These are phyloP conservation scores for Mucor sp. DNA, from an alignment of 371 early-diverging fungal genomes.

Conservation along the genomic window DNA sequence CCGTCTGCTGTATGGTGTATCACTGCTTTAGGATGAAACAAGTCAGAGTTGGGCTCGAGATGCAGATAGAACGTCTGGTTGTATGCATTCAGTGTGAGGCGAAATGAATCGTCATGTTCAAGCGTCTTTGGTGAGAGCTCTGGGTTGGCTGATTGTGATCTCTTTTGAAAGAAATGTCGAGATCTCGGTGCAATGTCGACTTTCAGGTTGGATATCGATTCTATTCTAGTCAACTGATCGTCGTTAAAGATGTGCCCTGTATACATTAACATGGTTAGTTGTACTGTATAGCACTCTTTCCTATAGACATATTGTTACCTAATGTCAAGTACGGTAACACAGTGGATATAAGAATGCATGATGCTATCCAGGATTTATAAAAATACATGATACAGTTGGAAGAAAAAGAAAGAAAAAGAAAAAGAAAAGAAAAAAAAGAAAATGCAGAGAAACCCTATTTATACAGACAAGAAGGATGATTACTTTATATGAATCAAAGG, in stretches of 20 bases:
- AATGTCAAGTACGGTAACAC: conserved; percentile 8
- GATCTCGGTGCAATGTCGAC: conserved; percentile 20
- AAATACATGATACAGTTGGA: not conserved
- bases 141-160: conserved; percentile 9
- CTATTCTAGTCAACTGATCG: conserved; percentile 1
- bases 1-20: not conserved
- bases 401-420: not conserved
- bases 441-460: not conserved
- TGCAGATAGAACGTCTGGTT: conserved; percentile 59
- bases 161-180: conserved; percentile 10
- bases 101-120: conserved; percentile 7
- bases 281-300: not conserved
- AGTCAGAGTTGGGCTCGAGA: conserved; percentile 71
- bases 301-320: not conserved
- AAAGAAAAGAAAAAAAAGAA: not conserved
- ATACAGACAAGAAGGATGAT: not conserved
- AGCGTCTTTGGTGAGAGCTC: not conserved
- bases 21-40: conserved; percentile 71
- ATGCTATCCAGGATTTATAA: not conserved
- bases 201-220: conserved; percentile 3
- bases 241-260: not conserved
- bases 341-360: not conserved
- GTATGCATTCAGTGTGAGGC: conserved; percentile 17
- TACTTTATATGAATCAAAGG: not conserved
- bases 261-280: not conserved